phyloP scores from a whole-genome alignment of 352 stramenopile species.

The Globisporangium cylindrosporum region DNA sequence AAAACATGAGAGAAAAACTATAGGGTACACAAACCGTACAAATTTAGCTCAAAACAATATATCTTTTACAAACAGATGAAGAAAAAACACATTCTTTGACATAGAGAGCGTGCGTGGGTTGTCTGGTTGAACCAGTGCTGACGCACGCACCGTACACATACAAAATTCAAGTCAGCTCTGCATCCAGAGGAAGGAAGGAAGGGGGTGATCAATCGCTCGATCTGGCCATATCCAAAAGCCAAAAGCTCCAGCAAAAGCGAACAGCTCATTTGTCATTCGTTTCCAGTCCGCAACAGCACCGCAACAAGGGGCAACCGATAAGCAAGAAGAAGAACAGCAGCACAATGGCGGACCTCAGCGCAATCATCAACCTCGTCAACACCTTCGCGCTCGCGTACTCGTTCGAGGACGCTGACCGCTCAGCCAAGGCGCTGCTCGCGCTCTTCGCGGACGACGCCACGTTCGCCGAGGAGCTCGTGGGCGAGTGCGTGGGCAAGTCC shows the following conservation, averaged over 20 bases:
- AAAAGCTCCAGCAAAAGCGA: background rate
- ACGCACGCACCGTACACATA: slow-evolving; percentile 5
- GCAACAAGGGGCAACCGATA: background rate
- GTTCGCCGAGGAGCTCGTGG: slow-evolving; percentile 78
- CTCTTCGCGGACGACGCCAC: slow-evolving; percentile 73
- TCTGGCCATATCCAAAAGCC: background rate
- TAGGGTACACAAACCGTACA: no score
- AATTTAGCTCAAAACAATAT: no score
- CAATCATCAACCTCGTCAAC: slow-evolving; percentile 87
- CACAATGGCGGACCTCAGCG: slow-evolving; percentile 62
- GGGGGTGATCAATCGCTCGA: background rate
- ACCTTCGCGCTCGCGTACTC: slow-evolving; percentile 76
- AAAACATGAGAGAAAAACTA: no score
- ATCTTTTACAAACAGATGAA: no score
- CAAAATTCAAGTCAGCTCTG: slow-evolving; percentile 1
- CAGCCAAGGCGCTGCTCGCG: slow-evolving; percentile 56
- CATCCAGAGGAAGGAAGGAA: background rate
- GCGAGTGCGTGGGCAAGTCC: slow-evolving; percentile 49
- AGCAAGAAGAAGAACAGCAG: background rate
- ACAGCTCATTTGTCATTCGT: background rate
- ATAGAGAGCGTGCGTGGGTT: slow-evolving; percentile 9
- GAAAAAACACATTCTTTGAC: background rate
- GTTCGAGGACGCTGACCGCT: slow-evolving; percentile 73
- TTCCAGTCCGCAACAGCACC: background rate
- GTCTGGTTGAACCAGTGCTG: slow-evolving; percentile 13